Base-by-base conservation (phyloP, 345 rosid species). In the Clausena lansium region DNA sequence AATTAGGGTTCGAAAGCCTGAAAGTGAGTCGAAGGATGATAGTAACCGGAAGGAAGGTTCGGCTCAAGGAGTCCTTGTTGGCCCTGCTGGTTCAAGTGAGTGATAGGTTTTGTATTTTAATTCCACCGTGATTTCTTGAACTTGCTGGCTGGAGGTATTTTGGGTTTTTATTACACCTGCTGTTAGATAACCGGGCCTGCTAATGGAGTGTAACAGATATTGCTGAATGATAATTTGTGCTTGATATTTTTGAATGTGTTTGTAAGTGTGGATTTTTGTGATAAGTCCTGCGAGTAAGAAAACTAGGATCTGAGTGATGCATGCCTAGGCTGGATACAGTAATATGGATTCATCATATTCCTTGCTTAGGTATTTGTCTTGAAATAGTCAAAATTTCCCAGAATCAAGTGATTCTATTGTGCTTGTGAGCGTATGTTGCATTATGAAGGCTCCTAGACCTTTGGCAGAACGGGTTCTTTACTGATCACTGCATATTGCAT, bases 11-110 rank as follows among this genome's bases (percentile, higher is more conserved):
- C 83, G 89, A 75, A 95, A 92, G 72, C 80, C 91, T 14, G 90
- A 85, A 24, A 52, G 70, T 69, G 87, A 86, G 28, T 83, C 81
- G 70, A 85, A 79, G 74, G 88, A 89, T 64, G 92, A 83, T 67
- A 79, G 82, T 73, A 83, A 61, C 83, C 86, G 81, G 76, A 92
- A 96, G 83, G 98, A 96, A 81, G 93, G 93, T 73, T 80, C 92
- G 57, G 89, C 99, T 84, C 98, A 95, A 86, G 98, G 99, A 73
- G 99, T 96, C 77, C 98, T 96, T 63, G 99, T 94, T 9, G 97
- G 99, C 41, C 85, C 97, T 73, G 97, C 99, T 6, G 78, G 89
- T 79, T 90, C 92, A 22, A 87, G 70, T 27, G 84, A 80, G 73
- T 86, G 79, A 83, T 58, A 7, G 60, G 39, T 77, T 9, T 74